A percentile compares a stretch with the other conserved stretches of the same genome.
phyloP scores from a whole-genome alignment of 306 rosid species.

The Vigna hirtella region DNA sequence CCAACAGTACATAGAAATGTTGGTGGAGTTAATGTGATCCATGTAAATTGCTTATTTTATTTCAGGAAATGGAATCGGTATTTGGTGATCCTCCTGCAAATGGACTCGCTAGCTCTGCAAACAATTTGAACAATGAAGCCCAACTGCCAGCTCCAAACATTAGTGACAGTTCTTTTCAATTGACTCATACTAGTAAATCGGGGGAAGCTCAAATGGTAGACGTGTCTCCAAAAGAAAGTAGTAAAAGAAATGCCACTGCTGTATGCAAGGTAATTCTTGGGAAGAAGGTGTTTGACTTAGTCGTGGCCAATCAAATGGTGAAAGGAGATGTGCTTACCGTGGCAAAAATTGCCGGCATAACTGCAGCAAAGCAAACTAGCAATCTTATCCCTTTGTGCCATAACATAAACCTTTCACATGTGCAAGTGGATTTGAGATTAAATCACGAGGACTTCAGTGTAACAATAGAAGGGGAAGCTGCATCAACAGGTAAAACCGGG shows the following conservation, averaged over 20 bases:
- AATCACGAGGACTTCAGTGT: constrained; percentile 73
- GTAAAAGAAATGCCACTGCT: constrained; percentile 73
- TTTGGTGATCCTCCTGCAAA: constrained; percentile 67
- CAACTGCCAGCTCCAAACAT: constrained; percentile 37
- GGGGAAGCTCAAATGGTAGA: constrained; percentile 98
- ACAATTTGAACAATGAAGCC: constrained; percentile 47
- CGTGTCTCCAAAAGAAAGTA: constrained; percentile 77
- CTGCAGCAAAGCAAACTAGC: constrained; percentile 90
- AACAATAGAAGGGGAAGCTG: constrained; percentile 80
- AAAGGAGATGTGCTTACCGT: constrained; percentile 92
- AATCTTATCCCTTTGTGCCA: constrained; percentile 83
- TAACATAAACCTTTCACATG: constrained; percentile 73
- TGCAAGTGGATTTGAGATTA: constrained; percentile 67
- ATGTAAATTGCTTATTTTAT: constrained; percentile 16
- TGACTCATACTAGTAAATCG: constrained; percentile 71
- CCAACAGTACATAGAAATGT: neutral
- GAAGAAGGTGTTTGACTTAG: constrained; percentile 86
- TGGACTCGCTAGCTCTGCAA: constrained; percentile 56
- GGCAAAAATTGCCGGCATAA: constrained; percentile 90
- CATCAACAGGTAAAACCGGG: constrained; percentile 67
- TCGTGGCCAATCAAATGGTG: constrained; percentile 58
- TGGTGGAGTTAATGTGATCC: neutral
- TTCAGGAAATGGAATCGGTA: constrained; percentile 86
- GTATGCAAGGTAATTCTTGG: constrained; percentile 88
- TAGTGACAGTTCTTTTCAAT: constrained; percentile 43